Evolutionary conservation across 2,329 filamentous ascomycete species (phyloP).

Genomic region (Diaporthe ampelina): DNA sequence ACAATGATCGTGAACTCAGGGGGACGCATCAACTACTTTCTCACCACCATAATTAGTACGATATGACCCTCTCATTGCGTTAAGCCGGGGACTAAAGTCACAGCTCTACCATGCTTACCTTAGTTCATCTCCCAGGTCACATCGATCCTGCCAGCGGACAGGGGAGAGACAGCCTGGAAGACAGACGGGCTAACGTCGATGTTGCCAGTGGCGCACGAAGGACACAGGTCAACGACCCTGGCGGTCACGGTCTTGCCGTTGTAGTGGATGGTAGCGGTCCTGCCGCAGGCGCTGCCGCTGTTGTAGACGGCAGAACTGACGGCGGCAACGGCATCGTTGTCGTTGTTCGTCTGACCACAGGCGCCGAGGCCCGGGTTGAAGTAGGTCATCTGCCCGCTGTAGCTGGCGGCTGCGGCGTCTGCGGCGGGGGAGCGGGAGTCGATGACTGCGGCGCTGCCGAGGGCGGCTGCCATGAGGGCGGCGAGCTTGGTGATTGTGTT

Average conservation of each 20-base stretch:
- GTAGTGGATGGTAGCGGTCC: neutral
- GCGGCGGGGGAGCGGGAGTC: neutral
- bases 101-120: neutral
- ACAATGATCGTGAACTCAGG: too few relatives aligned
- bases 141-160: neutral
- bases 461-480: neutral
- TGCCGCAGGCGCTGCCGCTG: conserved; percentile 2
- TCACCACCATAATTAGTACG: too few relatives aligned
- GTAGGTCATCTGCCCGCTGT: conserved; percentile 12
- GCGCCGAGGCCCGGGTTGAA: neutral
- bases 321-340: neutral
- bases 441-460: neutral
- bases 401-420: neutral
- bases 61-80: too few relatives aligned
- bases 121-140: conserved; percentile 4
- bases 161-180: neutral
- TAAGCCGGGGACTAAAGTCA: neutral
- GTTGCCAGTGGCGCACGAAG: neutral
- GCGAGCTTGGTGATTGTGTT: neutral
- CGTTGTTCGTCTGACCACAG: neutral
- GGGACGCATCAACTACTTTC: too few relatives aligned
- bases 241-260: neutral
- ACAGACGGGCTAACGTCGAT: neutral
- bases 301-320: neutral
- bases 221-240: neutral